Base-by-base conservation (phyloP, 2,329 filamentous ascomycete species). In the Reticulascus tulasneorum region DNA sequence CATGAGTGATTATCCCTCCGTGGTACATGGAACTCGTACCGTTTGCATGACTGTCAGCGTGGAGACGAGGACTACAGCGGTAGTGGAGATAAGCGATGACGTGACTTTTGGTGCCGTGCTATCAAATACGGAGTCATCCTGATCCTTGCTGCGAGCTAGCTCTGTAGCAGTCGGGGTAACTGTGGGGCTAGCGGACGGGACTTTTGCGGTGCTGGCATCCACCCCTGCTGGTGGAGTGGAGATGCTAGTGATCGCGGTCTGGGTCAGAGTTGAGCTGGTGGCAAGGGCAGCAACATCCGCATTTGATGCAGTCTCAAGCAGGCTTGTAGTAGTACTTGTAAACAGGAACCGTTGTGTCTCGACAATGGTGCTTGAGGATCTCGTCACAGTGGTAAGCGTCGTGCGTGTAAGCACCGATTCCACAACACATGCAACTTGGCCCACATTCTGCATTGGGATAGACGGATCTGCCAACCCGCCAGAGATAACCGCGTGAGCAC, bases 241-340 rank as follows among this genome's bases (percentile, higher is more conserved):
- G 29, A 31, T 19, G 18, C n/a, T 19, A 31, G 29, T 31, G 13
- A 6, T 13, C 16, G 29, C 15, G n/a, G 7, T 23, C 7, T n/a
- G 13, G 10, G 29, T 31, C 7, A 11, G 13, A 21, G 18, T 8
- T 12, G 19, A 22, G 19, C 11, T 31, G 11, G 17, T 22, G 17
- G n/a, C 27, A 25, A 16, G 22, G 12, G 7, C 19, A 7, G n/a
- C 21, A 3, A 12, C 20, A 19, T 23, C n/a, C 5, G 13, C 21
- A 26, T 15, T 10, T 11, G 4, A 12, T 18, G 11, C 9, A 9
- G 9, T 18, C 7, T 11, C 22, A 19, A n/a, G n/a, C 9, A 33
- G 27, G 22, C 27, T 12, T 9, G 22, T 33, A 19, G 31, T 33
- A 11, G 27, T 33, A 33, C 31, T 33, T 25, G 15, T 33, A 5